Base-by-base conservation (phyloP, 2,329 filamentous ascomycete species). In the Exophiala spinifera region DNA sequence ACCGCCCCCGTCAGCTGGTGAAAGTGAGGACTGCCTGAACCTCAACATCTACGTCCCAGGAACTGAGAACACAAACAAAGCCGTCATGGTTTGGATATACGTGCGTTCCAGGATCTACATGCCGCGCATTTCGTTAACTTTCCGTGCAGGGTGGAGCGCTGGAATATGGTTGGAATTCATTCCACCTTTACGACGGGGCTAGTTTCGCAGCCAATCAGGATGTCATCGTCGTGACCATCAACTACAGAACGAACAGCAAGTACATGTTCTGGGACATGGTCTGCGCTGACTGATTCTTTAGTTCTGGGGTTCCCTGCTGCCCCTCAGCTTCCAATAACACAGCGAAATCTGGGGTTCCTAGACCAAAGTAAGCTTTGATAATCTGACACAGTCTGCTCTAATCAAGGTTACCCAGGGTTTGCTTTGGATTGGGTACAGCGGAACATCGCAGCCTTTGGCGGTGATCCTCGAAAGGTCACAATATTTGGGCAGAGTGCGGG, bases 31-130 rank as follows among this genome's bases (percentile, higher is more conserved):
- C 49, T 75, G 73, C 48, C 55, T 75, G 7, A 73, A 68, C 3
- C 63, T 68, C 3, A 75, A 75, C 48, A 53, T 75, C 10, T 74
- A 73, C 47, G 65, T 70, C 40, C 64, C 72, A 28, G 78, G 56
- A 57, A 60, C 20, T 46, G 21, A 6, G 23, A 21, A 36, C 4
- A 51, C 4, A 34, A 48, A 4, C 5, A 55, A 56, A 28, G 69
- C 72, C 0, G 71, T 74, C 3, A 68, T 71, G 3, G 61, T 74
- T 4, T 75, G 74, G 56, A 58, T 75, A 1, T 72, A 74, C 46
- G 36, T 39, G 17, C 17, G 36, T 39, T n/a, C n/a, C n/a, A n/a
- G n/a, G n/a, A n/a, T n/a, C n/a, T n/a, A n/a, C n/a, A n/a, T n/a
- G n/a, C n/a, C n/a, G n/a, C n/a, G n/a, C n/a, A n/a, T n/a, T n/a